These are phyloP conservation scores for Ilex asprella DNA, from an alignment of 257 asterid genomes.

Conservation along the genomic window DNA sequence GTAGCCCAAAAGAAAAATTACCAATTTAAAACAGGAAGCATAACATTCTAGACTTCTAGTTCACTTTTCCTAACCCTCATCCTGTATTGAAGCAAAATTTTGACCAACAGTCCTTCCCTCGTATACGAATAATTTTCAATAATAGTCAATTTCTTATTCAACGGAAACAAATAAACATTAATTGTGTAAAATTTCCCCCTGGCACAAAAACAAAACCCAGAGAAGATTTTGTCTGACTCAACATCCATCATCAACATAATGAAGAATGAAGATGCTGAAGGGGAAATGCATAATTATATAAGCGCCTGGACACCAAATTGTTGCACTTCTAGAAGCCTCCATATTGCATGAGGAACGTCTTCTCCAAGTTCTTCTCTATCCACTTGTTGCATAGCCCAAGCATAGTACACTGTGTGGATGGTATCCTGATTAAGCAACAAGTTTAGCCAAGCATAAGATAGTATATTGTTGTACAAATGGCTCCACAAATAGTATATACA, in stretches of 20 bases:
- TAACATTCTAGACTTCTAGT: no score
- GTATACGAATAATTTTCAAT: no score
- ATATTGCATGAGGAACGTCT: constrained; percentile 58
- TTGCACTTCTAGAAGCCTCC: constrained; percentile 97
- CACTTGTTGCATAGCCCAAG: constrained; percentile 97
- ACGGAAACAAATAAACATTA: neutral
- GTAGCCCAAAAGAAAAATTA: no score
- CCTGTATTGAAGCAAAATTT: no score
- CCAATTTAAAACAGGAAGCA: no score
- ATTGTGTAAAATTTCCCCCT: neutral
- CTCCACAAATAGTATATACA: neutral
- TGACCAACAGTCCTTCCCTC: no score
- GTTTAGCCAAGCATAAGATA: neutral
- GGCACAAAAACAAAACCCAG: neutral
- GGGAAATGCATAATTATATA: constrained; percentile 31
- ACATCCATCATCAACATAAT: neutral
- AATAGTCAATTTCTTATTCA: no score
- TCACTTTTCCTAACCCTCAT: no score
- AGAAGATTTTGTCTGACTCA: no score
- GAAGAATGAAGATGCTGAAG: neutral
- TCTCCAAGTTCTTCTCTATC: constrained; percentile 73
- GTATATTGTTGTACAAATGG: neutral
- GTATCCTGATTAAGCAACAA: constrained; percentile 54
- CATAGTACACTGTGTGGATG: constrained; percentile 80
- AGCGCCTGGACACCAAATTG: constrained; percentile 83